Conservation (phyloP, 805 yeast genomes). For the Kluyveromyces aestuarii region DNA sequence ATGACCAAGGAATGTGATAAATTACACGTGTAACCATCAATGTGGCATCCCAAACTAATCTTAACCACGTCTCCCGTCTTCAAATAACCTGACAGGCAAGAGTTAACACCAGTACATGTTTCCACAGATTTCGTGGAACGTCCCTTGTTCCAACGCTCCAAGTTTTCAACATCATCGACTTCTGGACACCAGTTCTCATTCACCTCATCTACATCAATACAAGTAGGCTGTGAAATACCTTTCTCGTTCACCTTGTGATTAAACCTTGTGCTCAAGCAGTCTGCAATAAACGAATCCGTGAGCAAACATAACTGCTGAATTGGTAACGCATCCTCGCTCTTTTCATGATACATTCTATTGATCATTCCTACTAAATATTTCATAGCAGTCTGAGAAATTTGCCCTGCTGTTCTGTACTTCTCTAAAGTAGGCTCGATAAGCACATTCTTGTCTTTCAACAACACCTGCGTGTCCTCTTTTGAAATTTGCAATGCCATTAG, state of each 20-base stretch:
- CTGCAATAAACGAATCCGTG: constrained; percentile 66
- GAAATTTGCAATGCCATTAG: constrained; percentile 68
- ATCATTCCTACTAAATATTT: constrained; percentile 56
- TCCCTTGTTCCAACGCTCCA: constrained; percentile 21
- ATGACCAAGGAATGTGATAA: constrained; percentile 82
- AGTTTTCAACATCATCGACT: constrained; percentile 45
- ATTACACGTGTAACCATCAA: constrained; percentile 90
- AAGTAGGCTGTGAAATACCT: constrained; percentile 89
- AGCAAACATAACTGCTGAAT: constrained; percentile 67
- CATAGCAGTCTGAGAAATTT: constrained; percentile 76
- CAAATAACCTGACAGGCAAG: constrained; percentile 19
- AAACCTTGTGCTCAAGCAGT: constrained; percentile 52
- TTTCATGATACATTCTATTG: constrained; percentile 60
- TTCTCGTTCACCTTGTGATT: constrained; percentile 65
- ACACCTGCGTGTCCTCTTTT: constrained; percentile 62
- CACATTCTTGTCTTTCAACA: constrained; percentile 64
- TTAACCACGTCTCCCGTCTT: constrained; percentile 79
- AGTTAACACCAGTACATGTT: constrained; percentile 14
- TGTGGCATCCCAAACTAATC: constrained; percentile 77
- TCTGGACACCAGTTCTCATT: constrained; percentile 82
- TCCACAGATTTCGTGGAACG: constrained; percentile 9
- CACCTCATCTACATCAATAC: constrained; percentile 75
- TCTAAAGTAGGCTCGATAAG: constrained; percentile 54
- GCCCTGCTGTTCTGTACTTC: constrained; percentile 85
- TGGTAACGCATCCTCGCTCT: constrained; percentile 33